phyloP scores from a whole-genome alignment of 1,284 basidiomycete species.

The Testicularia cyperi region DNA sequence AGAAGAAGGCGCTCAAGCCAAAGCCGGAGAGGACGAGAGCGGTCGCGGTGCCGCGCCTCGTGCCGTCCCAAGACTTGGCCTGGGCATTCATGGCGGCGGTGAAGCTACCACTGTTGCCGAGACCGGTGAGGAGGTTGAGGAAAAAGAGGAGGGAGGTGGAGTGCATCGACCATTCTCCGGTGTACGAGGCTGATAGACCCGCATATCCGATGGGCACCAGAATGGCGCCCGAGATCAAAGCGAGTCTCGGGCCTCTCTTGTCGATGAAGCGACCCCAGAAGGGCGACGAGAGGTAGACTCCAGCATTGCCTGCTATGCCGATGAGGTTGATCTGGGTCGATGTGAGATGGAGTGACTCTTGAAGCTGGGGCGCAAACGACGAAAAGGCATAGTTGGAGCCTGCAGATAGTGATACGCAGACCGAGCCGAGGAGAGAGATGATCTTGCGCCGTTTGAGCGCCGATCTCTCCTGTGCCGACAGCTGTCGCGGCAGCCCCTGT shows the following conservation, averaged over 20 bases:
- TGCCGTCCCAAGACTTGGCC: constrained; percentile 51
- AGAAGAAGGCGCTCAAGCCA: constrained; percentile 78
- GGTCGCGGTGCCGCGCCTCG: constrained; percentile 68
- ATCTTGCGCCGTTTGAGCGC: constrained; percentile 21
- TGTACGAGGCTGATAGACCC: constrained; percentile 35
- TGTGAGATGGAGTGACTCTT: constrained; percentile 54
- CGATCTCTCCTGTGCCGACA: constrained; percentile 1
- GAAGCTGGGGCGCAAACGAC: constrained; percentile 60
- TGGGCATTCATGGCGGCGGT: constrained; percentile 59
- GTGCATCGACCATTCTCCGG: constrained; percentile 23
- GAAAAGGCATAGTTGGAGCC: constrained; percentile 60
- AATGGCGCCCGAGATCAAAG: constrained; percentile 37
- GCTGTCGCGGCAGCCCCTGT: no score
- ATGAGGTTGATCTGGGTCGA: constrained; percentile 60
- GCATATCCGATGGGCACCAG: constrained; percentile 48
- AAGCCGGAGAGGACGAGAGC: constrained; percentile 78
- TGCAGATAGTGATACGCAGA: constrained; percentile 54
- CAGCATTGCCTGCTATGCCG: constrained; percentile 60
- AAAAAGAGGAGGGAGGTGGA: constrained; percentile 37
- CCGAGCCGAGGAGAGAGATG: constrained; percentile 51
- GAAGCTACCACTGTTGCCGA: constrained; percentile 54
- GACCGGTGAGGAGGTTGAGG: constrained; percentile 47
- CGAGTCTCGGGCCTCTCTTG: constrained; percentile 45
- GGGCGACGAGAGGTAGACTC: constrained; percentile 57
- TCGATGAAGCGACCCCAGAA: constrained; percentile 56